Base-by-base conservation (phyloP, 441 rosid species). In the Sinapis alba region DNA sequence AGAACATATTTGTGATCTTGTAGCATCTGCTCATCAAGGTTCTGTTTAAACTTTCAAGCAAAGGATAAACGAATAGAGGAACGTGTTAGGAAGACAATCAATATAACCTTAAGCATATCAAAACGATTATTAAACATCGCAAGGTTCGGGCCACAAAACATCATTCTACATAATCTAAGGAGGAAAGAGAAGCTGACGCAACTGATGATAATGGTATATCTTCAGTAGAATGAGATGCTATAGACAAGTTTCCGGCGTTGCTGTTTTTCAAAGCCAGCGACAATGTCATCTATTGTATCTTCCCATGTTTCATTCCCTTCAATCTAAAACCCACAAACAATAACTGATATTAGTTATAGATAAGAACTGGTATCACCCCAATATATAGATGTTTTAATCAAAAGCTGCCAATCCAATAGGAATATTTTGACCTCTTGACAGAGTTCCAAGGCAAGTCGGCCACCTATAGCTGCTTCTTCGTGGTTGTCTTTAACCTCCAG, bases 401-500 rank as follows among this genome's bases (percentile, higher is more conserved):
- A 45, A 45, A 45, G 51, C 51, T 15, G 51, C 18, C 41, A 34
- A 10, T 34, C 1, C 12, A 34, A 34, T 12, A 38, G 45, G 15
- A 4, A 11, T 1, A 13, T 13, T n/a, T n/a, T 41, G 51, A 43
- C 51, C 51, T 43, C 51, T 43, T 43, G 51, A 50, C 56, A 50
- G 56, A 50, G 56, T 50, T 50, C 56, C 21, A 15, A 18, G 56
- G 56, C 56, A 50, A 50, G 56, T 6, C 56, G 56, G 56, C 56
- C 56, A 50, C 58, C 58, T 3, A 51, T 19, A 51, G 58, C 58
- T 18, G 58, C 58, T 51, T 51, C 58, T 20, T 51, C 58, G 58
- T 51, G 58, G 58, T 51, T 51, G 4, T 51, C 58, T 51, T 51
- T 51, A 51, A 51, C 58, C 58, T 51, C 58, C 24, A 51, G 0